These are phyloP conservation scores for Lanmaoa rubissima DNA, from an alignment of 768 basidiomycete species.

Conservation along the genomic window DNA sequence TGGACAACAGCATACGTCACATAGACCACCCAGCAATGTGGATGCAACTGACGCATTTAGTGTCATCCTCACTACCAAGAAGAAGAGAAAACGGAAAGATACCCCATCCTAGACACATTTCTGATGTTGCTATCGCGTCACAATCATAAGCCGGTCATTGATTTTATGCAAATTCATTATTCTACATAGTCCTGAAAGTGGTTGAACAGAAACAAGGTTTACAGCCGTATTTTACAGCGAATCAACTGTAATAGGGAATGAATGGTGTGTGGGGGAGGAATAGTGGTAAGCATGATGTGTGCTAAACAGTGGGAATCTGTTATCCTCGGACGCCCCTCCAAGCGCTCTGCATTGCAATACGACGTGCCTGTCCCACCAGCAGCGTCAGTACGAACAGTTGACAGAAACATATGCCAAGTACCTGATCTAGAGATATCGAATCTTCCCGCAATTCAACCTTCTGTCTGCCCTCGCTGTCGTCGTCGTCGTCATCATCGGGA, in stretches of 20 bases:
- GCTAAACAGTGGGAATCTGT: constrained; percentile 18
- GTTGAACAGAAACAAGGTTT: constrained; percentile 13
- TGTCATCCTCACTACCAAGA: constrained; percentile 8
- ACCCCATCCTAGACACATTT: constrained; percentile 8
- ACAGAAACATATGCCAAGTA: constrained; percentile 31
- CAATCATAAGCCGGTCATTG: constrained; percentile 7
- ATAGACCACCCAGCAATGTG: not conserved
- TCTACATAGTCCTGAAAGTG: constrained; percentile 27
- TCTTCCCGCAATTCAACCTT: constrained; percentile 77
- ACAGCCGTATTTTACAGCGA: constrained; percentile 6
- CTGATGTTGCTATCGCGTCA: not conserved
- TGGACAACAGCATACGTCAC: constrained; percentile 6
- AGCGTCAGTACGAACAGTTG: constrained; percentile 3
- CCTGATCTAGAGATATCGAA: constrained; percentile 92
- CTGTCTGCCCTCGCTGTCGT: constrained; percentile 56
- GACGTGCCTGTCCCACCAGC: constrained; percentile 53
- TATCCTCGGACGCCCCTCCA: constrained; percentile 71
- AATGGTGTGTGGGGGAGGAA: not conserved
- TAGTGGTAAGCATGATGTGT: constrained; percentile 1
- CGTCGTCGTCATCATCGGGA: constrained; percentile 77
- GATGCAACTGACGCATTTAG: not conserved
- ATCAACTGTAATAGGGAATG: constrained; percentile 12
- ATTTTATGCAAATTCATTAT: constrained; percentile 17
- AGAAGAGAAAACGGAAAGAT: constrained; percentile 24
- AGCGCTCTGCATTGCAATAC: constrained; percentile 87